These are phyloP conservation scores for Botrytis pseudocinerea DNA, from an alignment of 2,329 filamentous ascomycete genomes.

Conservation along the genomic window DNA sequence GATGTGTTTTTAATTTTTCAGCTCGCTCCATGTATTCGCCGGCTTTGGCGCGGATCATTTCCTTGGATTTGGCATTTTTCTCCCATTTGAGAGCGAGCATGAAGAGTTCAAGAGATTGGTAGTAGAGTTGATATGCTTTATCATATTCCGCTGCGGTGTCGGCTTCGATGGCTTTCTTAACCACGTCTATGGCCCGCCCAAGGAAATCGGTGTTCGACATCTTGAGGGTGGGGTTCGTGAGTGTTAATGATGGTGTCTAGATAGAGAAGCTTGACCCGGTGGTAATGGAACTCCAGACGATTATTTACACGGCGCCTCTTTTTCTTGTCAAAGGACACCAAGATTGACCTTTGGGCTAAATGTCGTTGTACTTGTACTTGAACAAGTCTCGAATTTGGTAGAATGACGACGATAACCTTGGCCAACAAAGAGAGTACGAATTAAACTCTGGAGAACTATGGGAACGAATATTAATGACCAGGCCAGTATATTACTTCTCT, in stretches of 20 bases:
- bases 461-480: not conserved
- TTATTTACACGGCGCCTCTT: not conserved
- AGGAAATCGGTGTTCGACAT: constrained; percentile 99
- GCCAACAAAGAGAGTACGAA: not conserved
- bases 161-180: constrained; percentile 95
- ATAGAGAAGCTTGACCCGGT: not conserved
- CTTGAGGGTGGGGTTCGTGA: constrained; percentile 24
- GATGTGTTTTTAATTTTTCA: constrained; percentile 93
- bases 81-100: constrained; percentile 99
- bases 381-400: constrained; percentile 8
- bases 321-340: not conserved
- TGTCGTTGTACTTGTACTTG: not conserved
- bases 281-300: not conserved
- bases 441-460: not conserved
- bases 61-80: constrained; percentile 96
- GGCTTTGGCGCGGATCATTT: constrained; percentile 94
- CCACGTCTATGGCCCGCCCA: constrained; percentile 91
- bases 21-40: constrained; percentile 98
- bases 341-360: constrained; percentile 3
- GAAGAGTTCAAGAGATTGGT: constrained; percentile 93
- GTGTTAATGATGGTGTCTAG: not conserved
- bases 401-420: not conserved
- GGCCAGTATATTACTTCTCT: not conserved
- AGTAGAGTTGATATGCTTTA: constrained; percentile 95
- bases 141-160: constrained; percentile 97